Evolutionary conservation across 495 filamentous ascomycete species (phyloP).

Genomic region (Penicillium chermesinum): DNA sequence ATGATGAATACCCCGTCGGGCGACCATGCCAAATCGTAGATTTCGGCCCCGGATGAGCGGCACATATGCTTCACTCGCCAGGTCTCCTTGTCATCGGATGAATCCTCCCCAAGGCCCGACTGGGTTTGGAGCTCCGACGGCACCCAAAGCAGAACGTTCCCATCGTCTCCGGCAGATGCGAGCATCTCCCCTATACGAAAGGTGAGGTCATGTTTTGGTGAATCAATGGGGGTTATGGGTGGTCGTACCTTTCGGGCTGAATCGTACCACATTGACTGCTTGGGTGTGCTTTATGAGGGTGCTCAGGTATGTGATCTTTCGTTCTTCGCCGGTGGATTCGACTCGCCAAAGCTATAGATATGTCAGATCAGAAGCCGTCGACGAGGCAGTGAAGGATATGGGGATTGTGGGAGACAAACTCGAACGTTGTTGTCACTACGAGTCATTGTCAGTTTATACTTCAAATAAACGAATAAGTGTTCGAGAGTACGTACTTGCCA

Average conservation of each 20-base stretch:
- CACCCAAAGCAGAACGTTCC: slow-evolving; percentile 93
- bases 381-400: slow-evolving; percentile 4
- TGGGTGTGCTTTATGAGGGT: slow-evolving; percentile 92
- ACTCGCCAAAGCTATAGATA: slow-evolving; percentile 85
- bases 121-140: slow-evolving; percentile 68
- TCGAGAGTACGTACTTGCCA: slow-evolving; percentile 52
- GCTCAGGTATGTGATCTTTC: slow-evolving; percentile 83
- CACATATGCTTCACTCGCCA: slow-evolving; percentile 98
- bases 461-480: neutral
- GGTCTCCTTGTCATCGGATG: slow-evolving; percentile 87
- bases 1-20: slow-evolving; percentile 96
- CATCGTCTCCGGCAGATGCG: slow-evolving; percentile 93
- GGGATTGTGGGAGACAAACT: slow-evolving; percentile 49
- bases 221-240: neutral
- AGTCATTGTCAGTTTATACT: slow-evolving; percentile 8
- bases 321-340: slow-evolving; percentile 76
- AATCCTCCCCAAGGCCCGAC: slow-evolving; percentile 72
- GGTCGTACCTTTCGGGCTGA: slow-evolving; percentile 75
- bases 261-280: slow-evolving; percentile 96
- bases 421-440: slow-evolving; percentile 88
- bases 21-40: slow-evolving; percentile 98
- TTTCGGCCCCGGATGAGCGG: slow-evolving; percentile 83
- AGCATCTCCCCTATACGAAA: slow-evolving; percentile 78
- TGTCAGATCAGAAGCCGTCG: slow-evolving; percentile 30
- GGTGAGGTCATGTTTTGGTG: slow-evolving; percentile 24